Base-by-base conservation (phyloP, 495 filamentous ascomycete genomes). In the Hamigera avellanea region DNA sequence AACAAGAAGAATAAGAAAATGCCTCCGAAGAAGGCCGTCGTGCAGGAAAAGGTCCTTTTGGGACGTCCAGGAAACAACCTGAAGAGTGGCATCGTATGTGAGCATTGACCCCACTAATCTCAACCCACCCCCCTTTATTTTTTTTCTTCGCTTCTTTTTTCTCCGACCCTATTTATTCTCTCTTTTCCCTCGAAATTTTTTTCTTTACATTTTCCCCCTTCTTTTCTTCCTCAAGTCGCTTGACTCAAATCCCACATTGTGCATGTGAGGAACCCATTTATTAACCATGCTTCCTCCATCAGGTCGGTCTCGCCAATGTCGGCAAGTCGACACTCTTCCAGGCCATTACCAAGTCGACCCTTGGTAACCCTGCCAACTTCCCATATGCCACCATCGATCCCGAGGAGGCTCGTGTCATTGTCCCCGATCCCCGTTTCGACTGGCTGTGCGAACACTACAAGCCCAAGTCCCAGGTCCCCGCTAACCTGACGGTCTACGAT, bases 281-380 rank as follows among this genome's bases (percentile, higher is more conserved):
- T n/a, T n/a, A n/a, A n/a, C n/a, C n/a, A n/a, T n/a, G n/a, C n/a
- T n/a, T n/a, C n/a, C n/a, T n/a, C n/a, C n/a, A 39, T 43, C 48
- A 95, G 87, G 87, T 98, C 57, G 93, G 93, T 64, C 80, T 99
- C 56, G 93, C 93, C 54, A 99, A 99, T 62, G 93, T 99, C 45
- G 93, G 93, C 56, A 99, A 99, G 67, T 99, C 93, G 40, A 99
- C 93, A 16, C 81, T 99, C 50, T 99, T 99, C 72, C 93, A 99
- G 67, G 87, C 93, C 46, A 95, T 99, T 69, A 99, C 93, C 44
- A 95, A 94, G 71, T 95, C 82, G 62, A 79, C 77, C 44, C 75
- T 99, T 49, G 93, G 93, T 66, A 99, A 99, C 69, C 93, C 93
- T 46, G 93, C 91, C 62, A 99, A 99, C 71, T 99, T 95, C 58